A percentile compares a stretch with the other conserved stretches of the same genome.
Evolutionary conservation across 2,329 filamentous ascomycete species (phyloP).

Genomic region (Rhynchosporium agropyri): DNA sequence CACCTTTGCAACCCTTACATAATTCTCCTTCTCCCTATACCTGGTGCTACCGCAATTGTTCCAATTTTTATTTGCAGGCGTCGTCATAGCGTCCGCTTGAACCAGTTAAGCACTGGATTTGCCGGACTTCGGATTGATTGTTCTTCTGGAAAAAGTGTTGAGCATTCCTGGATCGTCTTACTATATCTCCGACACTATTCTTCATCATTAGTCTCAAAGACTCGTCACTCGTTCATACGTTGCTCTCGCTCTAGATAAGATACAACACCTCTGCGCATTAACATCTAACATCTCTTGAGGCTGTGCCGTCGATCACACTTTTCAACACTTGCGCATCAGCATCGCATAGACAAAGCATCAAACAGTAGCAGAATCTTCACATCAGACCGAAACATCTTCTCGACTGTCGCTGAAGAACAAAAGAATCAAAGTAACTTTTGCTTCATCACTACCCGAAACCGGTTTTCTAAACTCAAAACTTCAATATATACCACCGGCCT

Average conservation of each 20-base stretch:
- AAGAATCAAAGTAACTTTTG: slow-evolving; percentile 18
- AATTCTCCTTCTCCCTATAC: slow-evolving; percentile 15
- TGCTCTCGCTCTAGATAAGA: slow-evolving; percentile 19
- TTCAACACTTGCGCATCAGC: slow-evolving; percentile 20
- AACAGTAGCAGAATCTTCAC: background rate
- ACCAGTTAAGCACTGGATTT: slow-evolving; percentile 35
- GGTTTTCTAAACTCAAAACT: slow-evolving; percentile 11
- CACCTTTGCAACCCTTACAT: slow-evolving; percentile 24
- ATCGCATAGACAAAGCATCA: slow-evolving; percentile 1
- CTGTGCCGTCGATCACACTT: slow-evolving; percentile 32
- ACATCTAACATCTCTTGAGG: slow-evolving; percentile 28
- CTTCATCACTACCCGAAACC: slow-evolving; percentile 10
- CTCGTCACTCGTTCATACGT: slow-evolving; percentile 38
- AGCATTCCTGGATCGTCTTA: slow-evolving; percentile 12
- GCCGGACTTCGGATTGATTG: slow-evolving; percentile 29
- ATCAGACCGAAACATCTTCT: slow-evolving; percentile 14
- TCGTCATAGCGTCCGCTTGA: slow-evolving; percentile 28
- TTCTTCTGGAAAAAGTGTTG: slow-evolving; percentile 23
- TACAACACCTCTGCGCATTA: slow-evolving; percentile 2
- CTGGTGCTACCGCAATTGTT: slow-evolving; percentile 6
- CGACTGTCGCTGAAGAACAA: background rate
- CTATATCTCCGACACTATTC: slow-evolving; percentile 20
- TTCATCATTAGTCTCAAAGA: slow-evolving; percentile 32
- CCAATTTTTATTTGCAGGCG: slow-evolving; percentile 29
- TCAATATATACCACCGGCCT: slow-evolving; percentile 5